Percentiles rank a stretch among this genome's conserved stretches.
These are phyloP conservation scores for Acacia pycnantha DNA, from an alignment of 331 rosid species.

Conservation along the genomic window DNA sequence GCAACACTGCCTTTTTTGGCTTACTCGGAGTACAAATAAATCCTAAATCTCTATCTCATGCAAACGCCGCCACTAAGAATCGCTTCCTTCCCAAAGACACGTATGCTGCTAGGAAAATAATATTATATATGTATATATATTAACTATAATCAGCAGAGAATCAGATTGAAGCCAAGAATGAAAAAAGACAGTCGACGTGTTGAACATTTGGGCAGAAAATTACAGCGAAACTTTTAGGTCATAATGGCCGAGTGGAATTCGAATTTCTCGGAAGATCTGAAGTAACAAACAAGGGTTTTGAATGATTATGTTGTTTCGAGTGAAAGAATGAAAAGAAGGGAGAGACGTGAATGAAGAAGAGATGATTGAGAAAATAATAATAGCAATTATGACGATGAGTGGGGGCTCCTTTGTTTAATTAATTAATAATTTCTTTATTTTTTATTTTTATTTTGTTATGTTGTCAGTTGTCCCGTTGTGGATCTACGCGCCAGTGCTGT, in stretches of 20 bases:
- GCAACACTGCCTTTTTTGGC: slow-evolving; percentile 28
- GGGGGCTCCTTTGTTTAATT: slow-evolving; percentile 8
- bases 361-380: slow-evolving; percentile 29
- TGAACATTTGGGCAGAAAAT: slow-evolving; percentile 10
- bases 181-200: slow-evolving; percentile 27
- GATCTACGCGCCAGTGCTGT: slow-evolving; percentile 30
- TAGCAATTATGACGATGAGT: slow-evolving; percentile 21
- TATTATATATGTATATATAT: background rate
- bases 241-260: background rate
- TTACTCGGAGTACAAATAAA: slow-evolving; percentile 25
- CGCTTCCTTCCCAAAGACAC: slow-evolving; percentile 33
- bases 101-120: background rate
- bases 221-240: background rate
- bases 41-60: slow-evolving; percentile 33
- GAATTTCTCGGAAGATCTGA: background rate
- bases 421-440: background rate
- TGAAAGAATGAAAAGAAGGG: background rate
- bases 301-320: background rate
- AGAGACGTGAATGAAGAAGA: slow-evolving; percentile 18
- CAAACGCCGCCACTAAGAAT: slow-evolving; percentile 34
- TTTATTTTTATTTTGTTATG: background rate
- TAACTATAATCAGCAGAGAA: background rate
- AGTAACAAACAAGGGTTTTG: background rate
- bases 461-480: background rate
- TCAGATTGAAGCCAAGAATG: background rate